Percentiles rank a stretch among this genome's conserved stretches.
Conservation (phyloP, 805 yeast species). For the Hemisphaericaspora nanyangensis region DNA sequence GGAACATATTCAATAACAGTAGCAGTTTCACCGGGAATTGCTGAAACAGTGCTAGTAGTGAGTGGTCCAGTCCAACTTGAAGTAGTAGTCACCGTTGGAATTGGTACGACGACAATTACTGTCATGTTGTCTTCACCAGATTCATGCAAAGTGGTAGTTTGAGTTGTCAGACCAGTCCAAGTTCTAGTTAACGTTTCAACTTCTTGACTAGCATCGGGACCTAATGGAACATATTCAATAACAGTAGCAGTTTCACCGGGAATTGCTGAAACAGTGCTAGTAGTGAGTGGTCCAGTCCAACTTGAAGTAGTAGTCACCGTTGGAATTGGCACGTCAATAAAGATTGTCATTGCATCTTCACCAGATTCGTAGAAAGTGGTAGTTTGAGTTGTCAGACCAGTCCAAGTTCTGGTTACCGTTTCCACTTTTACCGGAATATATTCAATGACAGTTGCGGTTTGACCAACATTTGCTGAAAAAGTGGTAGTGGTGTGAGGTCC, state of each 20-base stretch:
- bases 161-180: conserved; percentile 10
- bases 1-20: conserved; percentile 11
- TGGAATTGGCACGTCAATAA: conserved; percentile 17
- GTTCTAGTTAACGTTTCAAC: too few relatives aligned
- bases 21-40: conserved; percentile 15
- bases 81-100: conserved; percentile 13
- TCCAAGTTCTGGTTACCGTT: too few relatives aligned
- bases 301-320: conserved; percentile 14
- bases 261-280: conserved; percentile 13
- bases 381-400: too few relatives aligned
- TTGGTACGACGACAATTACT: conserved; percentile 18
- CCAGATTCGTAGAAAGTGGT: conserved; percentile 7
- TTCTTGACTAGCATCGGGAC: too few relatives aligned
- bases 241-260: conserved; percentile 18
- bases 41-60: conserved; percentile 12
- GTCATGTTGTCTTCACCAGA: conserved; percentile 26
- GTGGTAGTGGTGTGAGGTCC: too few relatives aligned
- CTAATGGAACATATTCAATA: conserved; percentile 2
- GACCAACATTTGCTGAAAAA: too few relatives aligned
- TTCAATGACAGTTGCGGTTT: too few relatives aligned
- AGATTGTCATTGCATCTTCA: conserved; percentile 29
- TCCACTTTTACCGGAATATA: too few relatives aligned
- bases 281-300: conserved; percentile 10
- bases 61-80: conserved; percentile 11
- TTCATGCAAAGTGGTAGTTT: conserved; percentile 8